Evolutionary conservation across 139 green algal genomes (phyloP), one percentile per base, ranked within the genome.

Genomic region (Prasinococcaceae sp.): DNA sequence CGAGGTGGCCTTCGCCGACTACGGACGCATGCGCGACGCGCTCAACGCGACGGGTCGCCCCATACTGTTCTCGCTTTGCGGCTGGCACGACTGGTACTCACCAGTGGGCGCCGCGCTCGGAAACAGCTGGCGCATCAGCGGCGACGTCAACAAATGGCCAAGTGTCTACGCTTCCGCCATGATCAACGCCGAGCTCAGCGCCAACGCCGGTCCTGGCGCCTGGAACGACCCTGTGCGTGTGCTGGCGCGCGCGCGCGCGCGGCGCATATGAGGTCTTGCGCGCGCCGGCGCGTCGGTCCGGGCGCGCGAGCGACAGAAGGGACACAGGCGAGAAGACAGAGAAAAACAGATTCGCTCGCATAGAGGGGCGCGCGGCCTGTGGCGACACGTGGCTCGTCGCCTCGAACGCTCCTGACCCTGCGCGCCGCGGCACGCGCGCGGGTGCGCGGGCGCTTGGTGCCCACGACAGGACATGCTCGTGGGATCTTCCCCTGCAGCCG

Each of bases 161-260:
- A 47, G 29, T 25, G 19, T 50, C 17, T 50, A 54, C 24, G 16
- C 29, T 47, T 10, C 24, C 10, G 28, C 47, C 14, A 69, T 82
- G 47, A 53, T 65, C 24, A 71, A 50, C 5, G 39, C 64, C 1
- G 66, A 70, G 2, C 45, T 83, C 28, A 41, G 60, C 0, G 41
- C 47, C 4, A 77, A 66, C 70, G 78, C 78, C 2, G 70, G 67
- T 1, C 73, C 72, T 0, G 71, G 75, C 0, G 59, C 38, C 3
- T 85, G 69, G 67, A 80, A 80, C 55, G 78, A 85, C 58, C 67
- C 70, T 75, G n/a, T n/a, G n/a, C n/a, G n/a, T n/a, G n/a, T n/a
- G n/a, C n/a, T 55, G 20, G 40, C 35, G 10, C 52, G 16, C 19
- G 26, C 8, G 4, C 24, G 23, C 2, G 36, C 1, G 5, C 37